These are phyloP conservation scores for Tylopilus orsonianus DNA, from an alignment of 1,284 basidiomycete species.

Conservation along the genomic window DNA sequence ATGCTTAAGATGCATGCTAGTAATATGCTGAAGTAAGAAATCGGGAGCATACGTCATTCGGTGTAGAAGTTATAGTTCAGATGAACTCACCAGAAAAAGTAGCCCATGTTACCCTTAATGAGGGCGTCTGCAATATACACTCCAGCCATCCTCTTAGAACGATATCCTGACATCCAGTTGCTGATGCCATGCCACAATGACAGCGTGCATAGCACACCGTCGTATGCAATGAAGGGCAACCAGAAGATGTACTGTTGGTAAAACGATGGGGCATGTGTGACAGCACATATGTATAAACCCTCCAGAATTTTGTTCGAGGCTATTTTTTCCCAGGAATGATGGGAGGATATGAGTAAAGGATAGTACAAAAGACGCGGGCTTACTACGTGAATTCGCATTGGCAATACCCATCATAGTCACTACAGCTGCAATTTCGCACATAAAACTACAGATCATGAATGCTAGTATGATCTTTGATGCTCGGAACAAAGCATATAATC, in stretches of 20 bases:
- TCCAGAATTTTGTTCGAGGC: slow-evolving; percentile 11
- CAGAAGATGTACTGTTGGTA: slow-evolving; percentile 14
- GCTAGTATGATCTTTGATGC: slow-evolving; percentile 7
- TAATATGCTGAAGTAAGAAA: too few species aligned
- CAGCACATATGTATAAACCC: slow-evolving; percentile 18
- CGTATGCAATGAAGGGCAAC: slow-evolving; percentile 19
- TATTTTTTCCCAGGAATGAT: not conserved
- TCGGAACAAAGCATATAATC: slow-evolving; percentile 15
- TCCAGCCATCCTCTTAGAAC: not conserved
- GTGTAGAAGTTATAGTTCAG: too few species aligned
- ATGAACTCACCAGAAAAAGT: slow-evolving; percentile 17
- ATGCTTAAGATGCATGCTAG: too few species aligned
- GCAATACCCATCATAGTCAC: not conserved
- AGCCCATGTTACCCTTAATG: slow-evolving; percentile 14
- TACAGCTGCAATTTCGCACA: slow-evolving; percentile 12
- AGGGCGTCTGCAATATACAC: slow-evolving; percentile 8
- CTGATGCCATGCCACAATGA: slow-evolving; percentile 14
- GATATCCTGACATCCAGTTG: slow-evolving; percentile 3
- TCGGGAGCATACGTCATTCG: too few species aligned
- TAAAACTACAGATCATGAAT: slow-evolving; percentile 12
- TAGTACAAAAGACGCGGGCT: not conserved
- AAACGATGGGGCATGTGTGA: slow-evolving; percentile 4
- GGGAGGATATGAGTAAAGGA: too few species aligned
- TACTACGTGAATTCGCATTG: slow-evolving; percentile 3
- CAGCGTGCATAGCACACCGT: slow-evolving; percentile 14